Conservation (phyloP, 345 rosid species). For the Abelmoschus esculentus region DNA sequence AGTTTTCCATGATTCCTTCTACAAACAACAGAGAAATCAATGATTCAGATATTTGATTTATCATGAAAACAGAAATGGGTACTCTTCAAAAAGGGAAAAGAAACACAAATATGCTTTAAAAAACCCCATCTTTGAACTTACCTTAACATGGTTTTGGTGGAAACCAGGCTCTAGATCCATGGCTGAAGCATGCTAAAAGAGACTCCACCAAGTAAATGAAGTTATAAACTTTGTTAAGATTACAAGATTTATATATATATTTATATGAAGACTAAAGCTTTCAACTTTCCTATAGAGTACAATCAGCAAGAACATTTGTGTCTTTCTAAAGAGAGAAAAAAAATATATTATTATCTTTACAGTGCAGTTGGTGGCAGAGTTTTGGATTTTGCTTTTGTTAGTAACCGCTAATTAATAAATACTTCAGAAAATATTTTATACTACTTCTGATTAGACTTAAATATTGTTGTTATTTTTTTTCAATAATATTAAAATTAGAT, state of each 20-base stretch:
- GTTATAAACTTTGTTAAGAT: neutral
- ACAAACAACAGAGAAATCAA: slow-evolving; percentile 6
- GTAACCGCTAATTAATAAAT: neutral
- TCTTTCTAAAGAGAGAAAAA: too few species aligned
- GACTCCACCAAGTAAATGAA: slow-evolving; percentile 10
- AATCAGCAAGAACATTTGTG: too few species aligned
- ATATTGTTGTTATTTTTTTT: too few species aligned
- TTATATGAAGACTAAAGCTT: too few species aligned
- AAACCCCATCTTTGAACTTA: slow-evolving; percentile 8
- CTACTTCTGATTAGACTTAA: too few species aligned
- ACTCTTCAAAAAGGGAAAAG: neutral
- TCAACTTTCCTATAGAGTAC: neutral
- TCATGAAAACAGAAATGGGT: neutral
- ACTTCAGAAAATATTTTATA: too few species aligned
- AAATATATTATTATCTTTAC: too few species aligned
- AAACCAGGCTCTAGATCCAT: slow-evolving; percentile 67
- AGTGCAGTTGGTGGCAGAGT: neutral
- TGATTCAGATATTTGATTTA: neutral
- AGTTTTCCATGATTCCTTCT: slow-evolving; percentile 77
- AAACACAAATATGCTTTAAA: neutral
- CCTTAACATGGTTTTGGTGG: slow-evolving; percentile 42
- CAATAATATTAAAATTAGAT: too few species aligned
- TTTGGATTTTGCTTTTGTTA: neutral
- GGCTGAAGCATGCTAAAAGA: slow-evolving; percentile 15
- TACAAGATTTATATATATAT: too few species aligned